Conservation (phyloP, 139 green algal genomes). For the Tetradesmus lagerheimii region DNA sequence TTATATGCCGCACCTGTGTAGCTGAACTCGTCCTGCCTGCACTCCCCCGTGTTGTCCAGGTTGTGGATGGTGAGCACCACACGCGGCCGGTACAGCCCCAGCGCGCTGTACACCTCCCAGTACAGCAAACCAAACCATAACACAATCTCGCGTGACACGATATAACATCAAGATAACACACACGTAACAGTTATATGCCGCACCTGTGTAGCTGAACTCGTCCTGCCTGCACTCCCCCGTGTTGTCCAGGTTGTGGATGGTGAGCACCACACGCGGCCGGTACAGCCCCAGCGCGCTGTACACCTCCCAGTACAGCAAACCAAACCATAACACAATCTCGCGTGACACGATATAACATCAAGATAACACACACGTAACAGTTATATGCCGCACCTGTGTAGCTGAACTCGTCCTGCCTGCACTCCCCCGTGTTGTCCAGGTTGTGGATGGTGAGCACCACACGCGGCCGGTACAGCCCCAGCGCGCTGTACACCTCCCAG, state of each 20-base stretch:
- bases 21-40: slow-evolving; percentile 89
- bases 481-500: slow-evolving; percentile 83
- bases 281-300: slow-evolving; percentile 71
- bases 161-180: not conserved
- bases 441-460: slow-evolving; percentile 96
- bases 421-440: slow-evolving; percentile 93
- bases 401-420: slow-evolving; percentile 89
- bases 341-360: too few relatives aligned
- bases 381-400: slow-evolving; percentile 72
- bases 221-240: slow-evolving; percentile 89
- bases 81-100: slow-evolving; percentile 64
- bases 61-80: slow-evolving; percentile 96
- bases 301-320: slow-evolving; percentile 88
- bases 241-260: slow-evolving; percentile 98
- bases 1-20: slow-evolving; percentile 71
- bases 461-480: slow-evolving; percentile 62
- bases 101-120: slow-evolving; percentile 89
- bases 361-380: too few relatives aligned
- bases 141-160: too few relatives aligned
- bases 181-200: too few relatives aligned
- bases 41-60: slow-evolving; percentile 93
- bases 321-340: too few relatives aligned
- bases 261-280: slow-evolving; percentile 79
- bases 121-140: slow-evolving; percentile 70
- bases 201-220: slow-evolving; percentile 85